Evolutionary conservation across 805 yeast species (phyloP), one percentile per base, ranked within the genome.

Genomic region (Teunomyces pallodes): DNA sequence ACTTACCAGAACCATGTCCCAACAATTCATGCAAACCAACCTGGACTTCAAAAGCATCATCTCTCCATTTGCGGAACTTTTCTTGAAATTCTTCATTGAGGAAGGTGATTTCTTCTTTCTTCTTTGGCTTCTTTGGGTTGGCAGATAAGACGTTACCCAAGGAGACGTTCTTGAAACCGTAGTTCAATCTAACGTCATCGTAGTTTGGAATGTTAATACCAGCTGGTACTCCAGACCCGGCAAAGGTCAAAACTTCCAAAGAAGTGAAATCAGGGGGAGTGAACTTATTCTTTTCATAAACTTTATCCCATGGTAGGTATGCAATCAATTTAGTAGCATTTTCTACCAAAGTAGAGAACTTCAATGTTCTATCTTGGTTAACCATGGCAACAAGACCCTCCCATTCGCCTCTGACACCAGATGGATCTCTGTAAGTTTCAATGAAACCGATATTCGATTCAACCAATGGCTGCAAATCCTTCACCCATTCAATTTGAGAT

Each of bases 231-330:
- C 96, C 96, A 32, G 90, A 82, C 3, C 95, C 92, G 0, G 96
- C 88, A 74, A 90, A 89, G 1, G 96, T 86, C 60, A 90, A 73
- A 3, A 90, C 96, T 67, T 90, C 97, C 57, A 90, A 75, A 1
- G 96, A 87, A 4, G 96, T 88, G 69, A 90, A 90, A 67, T 90
- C 97, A 16, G 97, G 97, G 24, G 96, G 92, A 43, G 88, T 84
- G 66, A 90, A 90, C n/a, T 61, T 76, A 61, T 87, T 94, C 66
- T 90, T 90, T 66, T 90, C 97, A 61, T 75, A 89, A 20, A 76
- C 79, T 48, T 72, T 64, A 49, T 77, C 78, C 97, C 97, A 90
- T 27, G 97, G 96, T 55, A 90, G 76, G 55, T 79, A 66, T 2
- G 73, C 52, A 52, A 90, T 86, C 61, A 82, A 87, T 9, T 71